Evolutionary conservation across 257 asterid genomes (phyloP).

Genomic region (Marsdenia floribunda): DNA sequence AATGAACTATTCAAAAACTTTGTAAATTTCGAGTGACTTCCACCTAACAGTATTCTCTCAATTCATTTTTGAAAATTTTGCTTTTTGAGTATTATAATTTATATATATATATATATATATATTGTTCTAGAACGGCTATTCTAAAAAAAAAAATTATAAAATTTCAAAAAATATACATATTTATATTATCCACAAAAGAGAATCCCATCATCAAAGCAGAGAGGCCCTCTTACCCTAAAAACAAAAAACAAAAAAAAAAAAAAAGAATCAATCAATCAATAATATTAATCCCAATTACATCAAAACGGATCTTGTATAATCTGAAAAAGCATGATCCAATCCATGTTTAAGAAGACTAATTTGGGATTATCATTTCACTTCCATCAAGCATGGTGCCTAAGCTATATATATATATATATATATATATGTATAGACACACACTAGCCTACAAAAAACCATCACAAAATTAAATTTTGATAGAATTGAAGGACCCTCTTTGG

Average conservation of each 20-base stretch:
- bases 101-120: slow-evolving; percentile 18
- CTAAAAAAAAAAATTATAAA: slow-evolving; percentile 22
- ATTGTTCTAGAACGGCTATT: background rate
- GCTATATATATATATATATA: too few species aligned
- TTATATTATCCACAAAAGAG: slow-evolving; percentile 24
- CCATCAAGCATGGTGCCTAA: background rate
- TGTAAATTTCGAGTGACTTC: slow-evolving; percentile 13
- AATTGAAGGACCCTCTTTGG: background rate
- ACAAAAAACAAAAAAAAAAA: background rate
- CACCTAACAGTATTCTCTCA: slow-evolving; percentile 24
- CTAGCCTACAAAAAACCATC: slow-evolving; percentile 6
- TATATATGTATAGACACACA: too few species aligned
- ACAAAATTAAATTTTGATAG: background rate
- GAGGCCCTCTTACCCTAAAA: background rate
- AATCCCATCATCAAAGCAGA: slow-evolving; percentile 1
- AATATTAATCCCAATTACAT: slow-evolving; percentile 9
- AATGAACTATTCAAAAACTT: slow-evolving; percentile 6
- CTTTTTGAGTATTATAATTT: slow-evolving; percentile 28
- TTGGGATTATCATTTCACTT: slow-evolving; percentile 1
- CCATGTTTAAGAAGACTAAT: background rate
- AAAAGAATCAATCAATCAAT: slow-evolving; percentile 23
- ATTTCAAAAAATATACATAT: slow-evolving; percentile 2
- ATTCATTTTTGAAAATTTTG: slow-evolving; percentile 24
- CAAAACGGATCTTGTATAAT: slow-evolving; percentile 2
- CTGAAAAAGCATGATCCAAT: background rate